Conservation (phyloP, 352 stramenopile species). For the Phytophthora chlamydospora region DNA sequence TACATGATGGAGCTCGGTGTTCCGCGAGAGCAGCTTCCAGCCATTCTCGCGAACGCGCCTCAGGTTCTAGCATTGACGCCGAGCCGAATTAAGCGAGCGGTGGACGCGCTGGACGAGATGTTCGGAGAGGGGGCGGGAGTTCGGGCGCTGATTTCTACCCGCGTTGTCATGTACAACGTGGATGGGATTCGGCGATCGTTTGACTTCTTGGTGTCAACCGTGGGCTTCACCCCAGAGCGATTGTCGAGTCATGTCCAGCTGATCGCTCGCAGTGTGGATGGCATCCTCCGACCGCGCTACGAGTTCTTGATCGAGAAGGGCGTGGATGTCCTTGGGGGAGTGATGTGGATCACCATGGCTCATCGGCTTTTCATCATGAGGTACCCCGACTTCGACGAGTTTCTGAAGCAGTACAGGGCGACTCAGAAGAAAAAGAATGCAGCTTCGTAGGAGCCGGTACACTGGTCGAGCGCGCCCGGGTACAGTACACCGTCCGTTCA, state of each 20-base stretch:
- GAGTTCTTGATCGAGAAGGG: slow-evolving; percentile 33
- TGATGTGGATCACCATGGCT: slow-evolving; percentile 38
- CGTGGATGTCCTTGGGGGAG: slow-evolving; percentile 8
- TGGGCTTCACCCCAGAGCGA: slow-evolving; percentile 34
- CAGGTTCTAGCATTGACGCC: slow-evolving; percentile 38
- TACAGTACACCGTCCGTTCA: no score
- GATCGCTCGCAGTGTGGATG: slow-evolving; percentile 46
- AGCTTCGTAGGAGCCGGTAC: no score
- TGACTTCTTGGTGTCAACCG: slow-evolving; percentile 35
- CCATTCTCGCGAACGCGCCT: slow-evolving; percentile 37
- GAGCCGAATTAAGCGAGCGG: slow-evolving; percentile 39
- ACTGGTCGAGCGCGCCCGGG: no score
- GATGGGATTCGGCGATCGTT: slow-evolving; percentile 36
- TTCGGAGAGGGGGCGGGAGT: slow-evolving; percentile 32
- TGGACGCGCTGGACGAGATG: slow-evolving; percentile 38
- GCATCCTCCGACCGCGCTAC: slow-evolving; percentile 45
- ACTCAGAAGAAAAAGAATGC: neutral
- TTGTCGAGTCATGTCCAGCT: slow-evolving; percentile 29
- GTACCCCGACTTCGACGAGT: slow-evolving; percentile 34
- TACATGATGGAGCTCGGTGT: slow-evolving; percentile 35
- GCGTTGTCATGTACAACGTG: slow-evolving; percentile 52
- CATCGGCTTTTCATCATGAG: slow-evolving; percentile 30
- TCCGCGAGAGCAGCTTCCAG: slow-evolving; percentile 29
- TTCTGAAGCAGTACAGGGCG: slow-evolving; percentile 11
- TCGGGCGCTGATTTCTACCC: slow-evolving; percentile 21